Percentiles rank a stretch among this genome's conserved stretches.
Evolutionary conservation across 176 grass and related monocot genomes (phyloP).

Genomic region (Hordeum marinum): DNA sequence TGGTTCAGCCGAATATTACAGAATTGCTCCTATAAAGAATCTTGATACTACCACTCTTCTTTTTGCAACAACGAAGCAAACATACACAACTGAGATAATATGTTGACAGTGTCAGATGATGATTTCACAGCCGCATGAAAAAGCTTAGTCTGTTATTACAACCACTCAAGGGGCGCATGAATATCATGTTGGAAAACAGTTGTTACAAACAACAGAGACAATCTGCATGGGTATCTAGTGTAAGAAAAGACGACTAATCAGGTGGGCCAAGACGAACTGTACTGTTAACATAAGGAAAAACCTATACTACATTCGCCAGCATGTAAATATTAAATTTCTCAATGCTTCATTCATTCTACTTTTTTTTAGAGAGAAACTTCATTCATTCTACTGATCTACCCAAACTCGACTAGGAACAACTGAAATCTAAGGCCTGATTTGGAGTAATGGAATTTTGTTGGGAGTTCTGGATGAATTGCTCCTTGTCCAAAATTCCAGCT

Average conservation of each 20-base stretch:
- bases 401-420: background rate
- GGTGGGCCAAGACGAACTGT: background rate
- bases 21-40: too few relatives aligned
- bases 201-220: constrained; percentile 12
- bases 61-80: background rate
- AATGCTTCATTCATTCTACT: constrained; percentile 9
- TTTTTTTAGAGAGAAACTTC: background rate
- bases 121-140: background rate
- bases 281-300: background rate
- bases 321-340: constrained; percentile 7
- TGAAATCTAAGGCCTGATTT: background rate
- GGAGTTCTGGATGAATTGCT: background rate
- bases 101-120: background rate
- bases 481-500: background rate
- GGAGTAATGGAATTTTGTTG: background rate
- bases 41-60: background rate
- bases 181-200: background rate
- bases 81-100: background rate
- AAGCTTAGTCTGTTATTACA: background rate
- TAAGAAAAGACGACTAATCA: background rate
- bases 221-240: background rate
- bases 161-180: background rate
- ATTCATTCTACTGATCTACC: constrained; percentile 8
- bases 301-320: constrained; percentile 12
- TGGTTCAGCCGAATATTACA: too few relatives aligned